Percentiles rank a stretch among this genome's conserved stretches.
phyloP scores from a whole-genome alignment of 345 rosid species.

The Eucalyptus regnans region DNA sequence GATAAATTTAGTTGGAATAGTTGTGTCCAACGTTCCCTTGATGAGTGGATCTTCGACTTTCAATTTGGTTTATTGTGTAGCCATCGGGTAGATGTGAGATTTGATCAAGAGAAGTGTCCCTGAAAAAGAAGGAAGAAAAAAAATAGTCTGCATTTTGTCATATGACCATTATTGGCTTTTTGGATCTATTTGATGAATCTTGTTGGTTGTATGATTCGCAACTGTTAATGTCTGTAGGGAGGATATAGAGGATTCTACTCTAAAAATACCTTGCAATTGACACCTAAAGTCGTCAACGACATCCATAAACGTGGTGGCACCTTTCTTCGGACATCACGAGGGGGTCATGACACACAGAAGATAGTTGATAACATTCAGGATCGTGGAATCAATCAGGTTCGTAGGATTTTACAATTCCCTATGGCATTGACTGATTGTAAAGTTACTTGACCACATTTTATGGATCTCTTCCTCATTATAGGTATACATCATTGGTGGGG shows the following conservation, averaged over 20 bases:
- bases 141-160: neutral
- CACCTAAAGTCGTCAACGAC: slow-evolving; percentile 76
- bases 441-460: neutral
- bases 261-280: slow-evolving; percentile 47
- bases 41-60: neutral
- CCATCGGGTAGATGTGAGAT: neutral
- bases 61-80: neutral
- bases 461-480: slow-evolving; percentile 6
- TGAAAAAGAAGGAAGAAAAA: neutral
- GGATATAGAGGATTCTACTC: slow-evolving; percentile 89
- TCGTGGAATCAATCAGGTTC: slow-evolving; percentile 84
- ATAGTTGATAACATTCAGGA: slow-evolving; percentile 95
- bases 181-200: neutral
- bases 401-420: neutral
- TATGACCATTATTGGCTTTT: neutral
- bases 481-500: slow-evolving; percentile 96
- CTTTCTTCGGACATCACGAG: slow-evolving; percentile 74
- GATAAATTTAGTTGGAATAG: neutral
- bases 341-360: slow-evolving; percentile 85
- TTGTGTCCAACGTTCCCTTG: neutral
- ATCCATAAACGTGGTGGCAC: slow-evolving; percentile 96
- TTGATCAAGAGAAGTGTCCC: neutral
- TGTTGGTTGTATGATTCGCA: neutral
- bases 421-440: neutral
- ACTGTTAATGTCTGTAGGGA: slow-evolving; percentile 33